phyloP scores from a whole-genome alignment of 148 eudicot species.

The Polygonum aviculare region DNA sequence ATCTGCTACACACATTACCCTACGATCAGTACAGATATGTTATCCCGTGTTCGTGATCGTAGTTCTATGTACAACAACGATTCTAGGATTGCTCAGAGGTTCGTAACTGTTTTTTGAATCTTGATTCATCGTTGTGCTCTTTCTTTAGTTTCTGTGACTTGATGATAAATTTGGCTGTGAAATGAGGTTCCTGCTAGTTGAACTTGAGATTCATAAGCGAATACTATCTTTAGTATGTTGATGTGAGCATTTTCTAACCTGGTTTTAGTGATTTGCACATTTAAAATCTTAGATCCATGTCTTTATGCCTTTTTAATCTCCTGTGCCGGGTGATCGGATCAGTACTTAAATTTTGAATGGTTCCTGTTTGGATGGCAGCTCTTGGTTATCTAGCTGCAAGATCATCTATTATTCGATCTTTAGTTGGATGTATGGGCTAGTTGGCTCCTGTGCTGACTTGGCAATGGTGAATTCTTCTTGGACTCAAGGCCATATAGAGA shows the following conservation, averaged over 20 bases:
- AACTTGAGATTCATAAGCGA: background rate
- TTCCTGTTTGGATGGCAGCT: constrained; percentile 37
- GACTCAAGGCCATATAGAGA: constrained; percentile 80
- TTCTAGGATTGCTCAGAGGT: constrained; percentile 71
- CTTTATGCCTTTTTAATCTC: background rate
- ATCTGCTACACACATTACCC: constrained; percentile 96
- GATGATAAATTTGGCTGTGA: background rate
- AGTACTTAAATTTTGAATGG: background rate
- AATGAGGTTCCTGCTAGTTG: background rate
- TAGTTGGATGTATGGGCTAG: constrained; percentile 86
- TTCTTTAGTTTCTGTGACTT: background rate
- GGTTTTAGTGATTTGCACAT: background rate
- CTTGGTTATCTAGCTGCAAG: constrained; percentile 68
- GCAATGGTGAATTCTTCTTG: constrained; percentile 98
- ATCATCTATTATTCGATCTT: constrained; percentile 70
- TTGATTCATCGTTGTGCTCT: background rate
- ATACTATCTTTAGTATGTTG: background rate
- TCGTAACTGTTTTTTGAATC: no score
- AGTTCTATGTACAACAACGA: constrained; percentile 91
- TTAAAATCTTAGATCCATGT: background rate
- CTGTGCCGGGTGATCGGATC: background rate
- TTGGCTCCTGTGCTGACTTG: constrained; percentile 80
- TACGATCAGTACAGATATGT: constrained; percentile 94
- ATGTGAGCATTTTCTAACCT: background rate
- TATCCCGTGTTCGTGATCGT: constrained; percentile 66